Evolutionary conservation across 768 basidiomycete genomes (phyloP).

Genomic region (Lactarius sp.): DNA sequence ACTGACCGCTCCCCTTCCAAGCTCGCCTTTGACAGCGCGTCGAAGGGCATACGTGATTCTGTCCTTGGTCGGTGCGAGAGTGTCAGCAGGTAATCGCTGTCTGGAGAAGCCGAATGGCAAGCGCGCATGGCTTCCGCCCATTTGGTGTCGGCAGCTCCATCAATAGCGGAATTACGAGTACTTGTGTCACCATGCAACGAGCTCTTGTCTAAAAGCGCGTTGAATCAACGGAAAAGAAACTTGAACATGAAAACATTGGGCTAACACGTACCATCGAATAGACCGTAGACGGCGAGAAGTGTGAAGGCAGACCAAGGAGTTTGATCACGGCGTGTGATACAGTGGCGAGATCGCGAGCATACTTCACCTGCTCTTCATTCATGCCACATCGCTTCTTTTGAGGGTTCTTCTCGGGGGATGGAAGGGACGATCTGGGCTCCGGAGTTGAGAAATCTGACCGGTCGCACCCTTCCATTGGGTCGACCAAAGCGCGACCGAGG

Average conservation of each 20-base stretch:
- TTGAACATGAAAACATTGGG: slow-evolving; percentile 23
- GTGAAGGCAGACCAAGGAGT: slow-evolving; percentile 61
- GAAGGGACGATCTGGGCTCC: slow-evolving; percentile 36
- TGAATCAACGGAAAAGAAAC: slow-evolving; percentile 4
- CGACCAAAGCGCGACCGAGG: slow-evolving; percentile 56
- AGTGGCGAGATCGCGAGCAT: slow-evolving; percentile 74
- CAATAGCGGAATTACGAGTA: slow-evolving; percentile 69
- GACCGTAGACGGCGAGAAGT: slow-evolving; percentile 48
- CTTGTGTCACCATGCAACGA: slow-evolving; percentile 54
- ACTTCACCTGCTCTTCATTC: slow-evolving; percentile 72
- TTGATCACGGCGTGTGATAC: slow-evolving; percentile 66
- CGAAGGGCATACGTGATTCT: slow-evolving; percentile 69
- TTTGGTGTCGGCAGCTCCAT: slow-evolving; percentile 71
- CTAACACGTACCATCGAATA: slow-evolving; percentile 54
- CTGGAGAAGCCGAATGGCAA: slow-evolving; percentile 72
- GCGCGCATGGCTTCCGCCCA: slow-evolving; percentile 77
- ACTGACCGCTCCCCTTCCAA: slow-evolving; percentile 73
- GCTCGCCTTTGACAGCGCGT: slow-evolving; percentile 75
- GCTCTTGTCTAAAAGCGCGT: slow-evolving; percentile 46
- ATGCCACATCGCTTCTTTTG: slow-evolving; percentile 59
- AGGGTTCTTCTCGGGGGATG: slow-evolving; percentile 68
- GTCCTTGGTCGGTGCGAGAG: slow-evolving; percentile 58
- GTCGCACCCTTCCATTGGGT: slow-evolving; percentile 39
- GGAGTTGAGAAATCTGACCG: slow-evolving; percentile 8
- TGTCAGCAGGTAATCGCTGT: slow-evolving; percentile 57